phyloP scores from a whole-genome alignment of 352 stramenopile genomes.

The Phytophthora foliorum region DNA sequence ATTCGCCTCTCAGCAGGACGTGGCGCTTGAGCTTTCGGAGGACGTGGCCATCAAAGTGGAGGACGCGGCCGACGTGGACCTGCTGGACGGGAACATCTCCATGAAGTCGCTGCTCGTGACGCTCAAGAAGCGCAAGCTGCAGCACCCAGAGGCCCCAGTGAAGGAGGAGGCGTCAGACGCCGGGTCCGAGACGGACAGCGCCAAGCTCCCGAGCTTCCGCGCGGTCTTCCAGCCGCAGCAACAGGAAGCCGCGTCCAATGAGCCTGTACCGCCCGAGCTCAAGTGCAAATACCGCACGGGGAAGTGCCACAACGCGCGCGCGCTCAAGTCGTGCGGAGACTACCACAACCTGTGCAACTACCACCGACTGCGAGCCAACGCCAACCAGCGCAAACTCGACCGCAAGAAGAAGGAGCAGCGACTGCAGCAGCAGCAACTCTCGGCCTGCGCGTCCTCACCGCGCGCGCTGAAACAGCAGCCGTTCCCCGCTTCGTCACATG shows the following conservation, averaged over 20 bases:
- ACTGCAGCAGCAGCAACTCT: slow-evolving; percentile 51
- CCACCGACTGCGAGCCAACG: slow-evolving; percentile 80
- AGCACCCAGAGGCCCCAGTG: slow-evolving; percentile 17
- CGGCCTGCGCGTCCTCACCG: slow-evolving; percentile 27
- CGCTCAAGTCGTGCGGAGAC: slow-evolving; percentile 81
- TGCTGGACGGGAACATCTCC: slow-evolving; percentile 60
- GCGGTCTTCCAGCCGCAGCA: slow-evolving; percentile 59
- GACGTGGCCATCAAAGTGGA: slow-evolving; percentile 19
- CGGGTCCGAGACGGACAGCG: slow-evolving; percentile 15
- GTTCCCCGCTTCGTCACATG: slow-evolving; percentile 43
- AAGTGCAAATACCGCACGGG: slow-evolving; percentile 89
- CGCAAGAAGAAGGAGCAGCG: slow-evolving; percentile 86
- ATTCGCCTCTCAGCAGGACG: slow-evolving; percentile 23
- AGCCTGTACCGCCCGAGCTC: slow-evolving; percentile 47
- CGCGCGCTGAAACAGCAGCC: slow-evolving; percentile 14
- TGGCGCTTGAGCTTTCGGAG: slow-evolving; percentile 33
- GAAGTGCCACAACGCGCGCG: slow-evolving; percentile 77
- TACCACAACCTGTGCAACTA: slow-evolving; percentile 90
- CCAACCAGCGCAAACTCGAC: slow-evolving; percentile 86
- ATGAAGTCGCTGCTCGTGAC: slow-evolving; percentile 78
- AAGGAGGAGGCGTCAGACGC: slow-evolving; percentile 19
- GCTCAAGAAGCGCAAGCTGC: slow-evolving; percentile 69
- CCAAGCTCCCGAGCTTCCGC: slow-evolving; percentile 73
- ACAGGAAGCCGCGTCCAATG: slow-evolving; percentile 1
- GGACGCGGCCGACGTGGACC: slow-evolving; percentile 23